These are phyloP conservation scores for Beauveria pseudobassiana DNA, from an alignment of 2,329 filamentous ascomycete genomes.

Conservation along the genomic window DNA sequence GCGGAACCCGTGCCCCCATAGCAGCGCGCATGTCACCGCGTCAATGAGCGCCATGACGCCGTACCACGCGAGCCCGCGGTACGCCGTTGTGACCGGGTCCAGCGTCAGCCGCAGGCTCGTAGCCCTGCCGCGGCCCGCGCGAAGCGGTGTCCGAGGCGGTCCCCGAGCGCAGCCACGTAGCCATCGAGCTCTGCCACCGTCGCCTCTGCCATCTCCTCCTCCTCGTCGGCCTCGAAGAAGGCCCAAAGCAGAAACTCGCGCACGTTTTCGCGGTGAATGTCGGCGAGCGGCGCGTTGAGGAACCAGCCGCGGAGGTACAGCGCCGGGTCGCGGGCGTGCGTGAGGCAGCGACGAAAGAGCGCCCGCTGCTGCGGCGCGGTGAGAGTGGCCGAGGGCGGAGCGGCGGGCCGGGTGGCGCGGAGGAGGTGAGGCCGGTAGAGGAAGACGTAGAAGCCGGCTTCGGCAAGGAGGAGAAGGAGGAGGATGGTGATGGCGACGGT, in stretches of 20 bases:
- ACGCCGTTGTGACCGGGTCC: conserved; percentile 53
- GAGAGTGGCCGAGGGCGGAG: conserved; percentile 15
- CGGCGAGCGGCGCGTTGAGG: conserved; percentile 45
- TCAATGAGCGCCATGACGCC: conserved; percentile 48
- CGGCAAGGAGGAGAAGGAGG: conserved; percentile 27
- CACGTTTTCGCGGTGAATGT: conserved; percentile 61
- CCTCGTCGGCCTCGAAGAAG: conserved; percentile 45
- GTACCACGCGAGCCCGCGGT: conserved; percentile 60
- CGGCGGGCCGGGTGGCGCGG: conserved; percentile 35
- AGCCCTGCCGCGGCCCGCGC: conserved; percentile 47
- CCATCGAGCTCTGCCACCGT: conserved; percentile 34
- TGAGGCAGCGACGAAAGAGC: conserved; percentile 50
- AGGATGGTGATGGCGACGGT: conserved; percentile 15
- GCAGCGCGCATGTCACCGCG: conserved; percentile 36
- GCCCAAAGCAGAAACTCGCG: conserved; percentile 62
- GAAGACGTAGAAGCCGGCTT: conserved; percentile 33
- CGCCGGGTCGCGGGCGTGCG: conserved; percentile 46
- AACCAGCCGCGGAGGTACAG: conserved; percentile 59
- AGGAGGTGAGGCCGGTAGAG: conserved; percentile 36
- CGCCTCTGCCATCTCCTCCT: conserved; percentile 18
- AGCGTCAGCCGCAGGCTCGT: conserved; percentile 55
- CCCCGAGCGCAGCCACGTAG: conserved; percentile 46
- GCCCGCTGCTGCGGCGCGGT: conserved; percentile 39
- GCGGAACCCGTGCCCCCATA: conserved; percentile 43
- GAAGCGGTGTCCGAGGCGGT: conserved; percentile 42